A percentile compares a stretch with the other conserved stretches of the same genome.
phyloP scores from a whole-genome alignment of 2,329 filamentous ascomycete species.

The Pseudogymnoascus verrucosus region DNA sequence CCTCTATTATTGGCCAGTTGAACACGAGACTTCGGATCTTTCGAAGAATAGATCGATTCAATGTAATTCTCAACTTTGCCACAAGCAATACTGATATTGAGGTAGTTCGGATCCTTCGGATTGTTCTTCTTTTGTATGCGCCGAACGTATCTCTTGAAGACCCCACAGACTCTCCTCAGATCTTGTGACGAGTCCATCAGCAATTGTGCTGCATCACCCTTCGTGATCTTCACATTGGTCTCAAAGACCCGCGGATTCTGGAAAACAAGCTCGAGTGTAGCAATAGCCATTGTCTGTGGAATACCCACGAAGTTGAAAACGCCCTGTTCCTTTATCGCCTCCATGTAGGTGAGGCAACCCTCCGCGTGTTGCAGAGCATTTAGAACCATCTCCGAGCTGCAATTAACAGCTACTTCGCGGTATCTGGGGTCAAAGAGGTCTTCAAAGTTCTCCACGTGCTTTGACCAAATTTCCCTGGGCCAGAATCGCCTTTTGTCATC shows the following conservation, averaged over 20 bases:
- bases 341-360: conserved; percentile 96
- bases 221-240: conserved; percentile 90
- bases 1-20: conserved; percentile 31
- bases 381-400: conserved; percentile 88
- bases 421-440: conserved; percentile 82
- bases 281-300: conserved; percentile 94
- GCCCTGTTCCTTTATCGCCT: conserved; percentile 87
- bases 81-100: conserved; percentile 85
- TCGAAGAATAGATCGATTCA: conserved; percentile 81
- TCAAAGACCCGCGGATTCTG: conserved; percentile 81
- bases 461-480: conserved; percentile 94
- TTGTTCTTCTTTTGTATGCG: conserved; percentile 91
- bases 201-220: conserved; percentile 82
- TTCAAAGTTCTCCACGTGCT: conserved; percentile 82
- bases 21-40: conserved; percentile 57
- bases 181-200: conserved; percentile 95
- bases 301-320: conserved; percentile 99
- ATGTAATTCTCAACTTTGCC: conserved; percentile 95
- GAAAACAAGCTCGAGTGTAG: conserved; percentile 86
- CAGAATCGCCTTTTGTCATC: conserved; percentile 86
- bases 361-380: conserved; percentile 80
- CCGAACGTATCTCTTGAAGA: conserved; percentile 70
- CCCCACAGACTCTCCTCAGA: conserved; percentile 67
- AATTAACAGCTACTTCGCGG: conserved; percentile 69
- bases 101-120: conserved; percentile 82